Percentiles rank a stretch among this genome's conserved stretches.
Conservation (phyloP, 2,329 filamentous ascomycete species). For the Plectosphaerella plurivora region DNA sequence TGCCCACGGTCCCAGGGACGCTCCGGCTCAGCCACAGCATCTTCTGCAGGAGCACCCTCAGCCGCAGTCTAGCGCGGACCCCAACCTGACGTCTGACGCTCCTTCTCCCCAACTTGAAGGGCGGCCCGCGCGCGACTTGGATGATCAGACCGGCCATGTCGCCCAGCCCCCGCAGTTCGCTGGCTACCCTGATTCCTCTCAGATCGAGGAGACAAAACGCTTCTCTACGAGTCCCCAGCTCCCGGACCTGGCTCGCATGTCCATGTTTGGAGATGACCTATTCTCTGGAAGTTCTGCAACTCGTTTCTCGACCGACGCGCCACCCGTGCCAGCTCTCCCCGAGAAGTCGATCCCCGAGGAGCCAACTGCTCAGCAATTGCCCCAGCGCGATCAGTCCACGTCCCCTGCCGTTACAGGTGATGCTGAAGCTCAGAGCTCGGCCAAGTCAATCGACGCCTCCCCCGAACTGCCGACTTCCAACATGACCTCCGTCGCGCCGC, state of each 20-base stretch:
- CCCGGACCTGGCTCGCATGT: slow-evolving; percentile 54
- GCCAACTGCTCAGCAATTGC: background rate
- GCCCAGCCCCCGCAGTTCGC: background rate
- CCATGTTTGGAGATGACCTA: slow-evolving; percentile 55
- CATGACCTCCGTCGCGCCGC: too few species aligned
- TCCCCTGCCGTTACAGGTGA: background rate
- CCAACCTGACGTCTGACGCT: background rate
- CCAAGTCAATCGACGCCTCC: too few species aligned
- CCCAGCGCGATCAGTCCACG: too few species aligned
- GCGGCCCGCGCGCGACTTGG: too few species aligned
- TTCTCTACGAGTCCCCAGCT: slow-evolving; percentile 53
- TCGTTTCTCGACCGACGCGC: slow-evolving; percentile 17
- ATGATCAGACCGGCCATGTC: too few species aligned
- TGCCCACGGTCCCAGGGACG: background rate
- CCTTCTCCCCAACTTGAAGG: background rate
- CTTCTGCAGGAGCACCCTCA: background rate
- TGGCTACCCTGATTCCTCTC: background rate
- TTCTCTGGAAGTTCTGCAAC: slow-evolving; percentile 32
- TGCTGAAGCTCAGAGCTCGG: too few species aligned
- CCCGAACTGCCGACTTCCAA: too few species aligned
- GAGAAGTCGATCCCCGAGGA: slow-evolving; percentile 6
- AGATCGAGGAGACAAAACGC: slow-evolving; percentile 14
- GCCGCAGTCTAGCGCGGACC: background rate
- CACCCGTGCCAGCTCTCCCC: slow-evolving; percentile 17
- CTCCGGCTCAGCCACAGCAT: background rate